Base-by-base conservation (phyloP, 805 yeast genomes). In the Ogataea parapolymorpha region DNA sequence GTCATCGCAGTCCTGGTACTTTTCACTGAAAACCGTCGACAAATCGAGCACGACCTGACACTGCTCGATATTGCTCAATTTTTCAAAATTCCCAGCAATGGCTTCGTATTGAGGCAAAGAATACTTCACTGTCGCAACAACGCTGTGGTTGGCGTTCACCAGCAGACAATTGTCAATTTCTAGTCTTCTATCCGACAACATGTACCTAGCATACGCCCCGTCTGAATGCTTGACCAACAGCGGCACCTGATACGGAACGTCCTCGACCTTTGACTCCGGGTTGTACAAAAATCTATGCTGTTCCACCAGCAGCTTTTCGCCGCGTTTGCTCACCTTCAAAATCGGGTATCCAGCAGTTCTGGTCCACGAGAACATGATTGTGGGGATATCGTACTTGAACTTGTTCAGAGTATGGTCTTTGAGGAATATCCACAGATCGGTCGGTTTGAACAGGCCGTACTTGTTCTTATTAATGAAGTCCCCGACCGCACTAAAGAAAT, bases 191-290 rank as follows among this genome's bases (percentile, higher is more conserved):
- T 75, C 81, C 6, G 69, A 68, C 52, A 74, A 39, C 36, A 78
- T 46, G 32, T 66, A 61, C 48, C 71, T 69, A 20, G 59, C 58
- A 1, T 65, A 45, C 16, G 65, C 55, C 3, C 63, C 73, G 58
- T 59, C 67, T 17, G 33, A 39, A 2, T 65, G 49, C 35, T 63
- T 70, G 26, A 77, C 56, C 3, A 70, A 59, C 45, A 85, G 57
- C 3, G 91, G 90, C 32, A 83, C 63, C 47, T 80, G 82, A 54
- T 67, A 83, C 3, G 83, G 82, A 29, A 68, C 62, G 50, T 81
- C 80, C 55, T 80, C 86, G 26, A 70, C 49, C 11, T 63, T 51
- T 6, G 54, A 48, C 5, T 44, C 29, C 9, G 42, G 32, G 15
- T 56, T 55, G 52, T 56, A 56, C 12, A 70, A 32, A 41, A 59